Evolutionary conservation across 805 yeast species (phyloP).

Genomic region (Komagataella mondaviorum): DNA sequence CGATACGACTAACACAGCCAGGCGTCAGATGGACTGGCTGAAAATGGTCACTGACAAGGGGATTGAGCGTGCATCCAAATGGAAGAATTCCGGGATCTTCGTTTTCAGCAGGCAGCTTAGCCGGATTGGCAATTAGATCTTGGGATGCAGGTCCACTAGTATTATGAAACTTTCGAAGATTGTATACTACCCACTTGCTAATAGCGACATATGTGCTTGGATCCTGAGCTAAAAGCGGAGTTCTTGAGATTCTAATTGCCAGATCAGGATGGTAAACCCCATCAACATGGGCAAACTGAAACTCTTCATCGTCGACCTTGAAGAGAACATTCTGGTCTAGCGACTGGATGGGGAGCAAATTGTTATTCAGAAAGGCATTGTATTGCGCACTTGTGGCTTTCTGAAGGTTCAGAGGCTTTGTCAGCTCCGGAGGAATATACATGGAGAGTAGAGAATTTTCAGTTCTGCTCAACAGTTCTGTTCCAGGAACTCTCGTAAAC

Average conservation of each 20-base stretch:
- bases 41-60: slow-evolving; percentile 38
- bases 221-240: slow-evolving; percentile 23
- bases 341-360: slow-evolving; percentile 18
- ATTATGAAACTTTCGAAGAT: slow-evolving; percentile 23
- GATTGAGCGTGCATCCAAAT: slow-evolving; percentile 41
- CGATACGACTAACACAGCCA: slow-evolving; percentile 27
- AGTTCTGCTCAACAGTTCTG: background rate
- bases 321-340: slow-evolving; percentile 20
- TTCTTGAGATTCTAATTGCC: slow-evolving; percentile 19
- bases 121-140: slow-evolving; percentile 25
- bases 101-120: slow-evolving; percentile 17
- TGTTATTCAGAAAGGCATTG: slow-evolving; percentile 14
- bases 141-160: slow-evolving; percentile 21
- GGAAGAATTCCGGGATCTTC: slow-evolving; percentile 16
- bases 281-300: slow-evolving; percentile 18
- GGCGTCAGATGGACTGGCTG: slow-evolving; percentile 39
- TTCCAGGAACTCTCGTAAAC: background rate
- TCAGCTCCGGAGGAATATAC: slow-evolving; percentile 19
- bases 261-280: slow-evolving; percentile 17
- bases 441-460: slow-evolving; percentile 5
- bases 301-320: slow-evolving; percentile 14
- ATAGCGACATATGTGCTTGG: slow-evolving; percentile 40
- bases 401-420: slow-evolving; percentile 11
- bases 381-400: slow-evolving; percentile 11
- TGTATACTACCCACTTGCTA: slow-evolving; percentile 32